Conservation (phyloP, 2,329 filamentous ascomycete genomes). For the Fusarium zealandicum region DNA sequence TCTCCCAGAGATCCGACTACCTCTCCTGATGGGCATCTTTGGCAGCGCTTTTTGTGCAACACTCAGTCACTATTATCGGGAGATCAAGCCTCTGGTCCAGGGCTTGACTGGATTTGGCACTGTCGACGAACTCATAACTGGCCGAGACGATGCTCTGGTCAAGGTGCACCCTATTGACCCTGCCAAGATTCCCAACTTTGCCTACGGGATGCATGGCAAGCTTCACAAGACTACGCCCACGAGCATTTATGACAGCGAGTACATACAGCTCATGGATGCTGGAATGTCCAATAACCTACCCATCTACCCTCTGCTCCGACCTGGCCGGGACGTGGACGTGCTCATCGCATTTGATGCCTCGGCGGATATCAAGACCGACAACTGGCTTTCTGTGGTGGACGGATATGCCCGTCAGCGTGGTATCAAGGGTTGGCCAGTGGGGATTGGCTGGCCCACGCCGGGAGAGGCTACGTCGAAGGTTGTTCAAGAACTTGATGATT, state of each 20-base stretch:
- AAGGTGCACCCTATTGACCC: constrained; percentile 96
- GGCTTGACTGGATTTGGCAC: constrained; percentile 76
- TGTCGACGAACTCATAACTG: constrained; percentile 83
- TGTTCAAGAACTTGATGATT: constrained; percentile 68
- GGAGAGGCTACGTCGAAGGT: constrained; percentile 66
- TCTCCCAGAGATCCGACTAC: constrained; percentile 83
- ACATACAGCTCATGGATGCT: constrained; percentile 91
- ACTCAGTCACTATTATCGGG: constrained; percentile 93
- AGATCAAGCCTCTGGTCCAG: constrained; percentile 82
- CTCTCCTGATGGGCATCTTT: constrained; percentile 91
- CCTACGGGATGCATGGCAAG: constrained; percentile 77
- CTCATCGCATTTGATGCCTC: constrained; percentile 94
- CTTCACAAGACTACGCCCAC: constrained; percentile 80
- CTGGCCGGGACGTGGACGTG: constrained; percentile 87
- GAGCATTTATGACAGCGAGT: constrained; percentile 72
- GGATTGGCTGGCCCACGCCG: constrained; percentile 86
- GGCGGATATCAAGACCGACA: constrained; percentile 90
- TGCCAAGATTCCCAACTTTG: constrained; percentile 88
- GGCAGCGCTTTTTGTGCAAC: constrained; percentile 97
- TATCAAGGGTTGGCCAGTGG: constrained; percentile 93
- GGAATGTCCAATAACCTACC: constrained; percentile 99
- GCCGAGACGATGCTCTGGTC: constrained; percentile 81
- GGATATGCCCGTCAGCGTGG: constrained; percentile 90
- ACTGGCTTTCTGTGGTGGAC: constrained; percentile 94
- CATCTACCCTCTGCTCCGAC: constrained; percentile 90